Percentiles rank a stretch among this genome's conserved stretches.
These are phyloP conservation scores for Amauroascus niger DNA, from an alignment of 2,329 filamentous ascomycete species.

Conservation along the genomic window DNA sequence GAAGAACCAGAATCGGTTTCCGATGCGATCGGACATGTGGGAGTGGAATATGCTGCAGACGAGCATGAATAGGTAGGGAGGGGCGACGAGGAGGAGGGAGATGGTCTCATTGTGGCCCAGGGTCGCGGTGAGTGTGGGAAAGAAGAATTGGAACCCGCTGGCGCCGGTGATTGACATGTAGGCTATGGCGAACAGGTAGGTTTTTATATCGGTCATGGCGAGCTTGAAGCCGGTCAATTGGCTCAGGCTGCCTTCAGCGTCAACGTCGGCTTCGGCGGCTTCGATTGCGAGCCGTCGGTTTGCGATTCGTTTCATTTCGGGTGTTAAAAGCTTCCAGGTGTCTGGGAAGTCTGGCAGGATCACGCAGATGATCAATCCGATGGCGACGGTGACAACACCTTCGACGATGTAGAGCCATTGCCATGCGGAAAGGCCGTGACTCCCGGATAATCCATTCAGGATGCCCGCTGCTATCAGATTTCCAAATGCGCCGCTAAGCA, in stretches of 20 bases:
- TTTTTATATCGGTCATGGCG: constrained; percentile 44
- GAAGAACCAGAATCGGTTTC: constrained; percentile 45
- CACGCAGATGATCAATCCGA: constrained; percentile 28
- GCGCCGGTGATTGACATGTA: constrained; percentile 44
- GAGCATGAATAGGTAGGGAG: constrained; percentile 48
- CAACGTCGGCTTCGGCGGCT: constrained; percentile 42
- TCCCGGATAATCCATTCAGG: constrained; percentile 31
- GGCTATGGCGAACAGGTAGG: constrained; percentile 37
- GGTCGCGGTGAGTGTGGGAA: constrained; percentile 43
- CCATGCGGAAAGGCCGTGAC: constrained; percentile 31
- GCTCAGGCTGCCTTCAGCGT: constrained; percentile 38
- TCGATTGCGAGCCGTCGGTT: constrained; percentile 44
- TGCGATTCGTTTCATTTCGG: constrained; percentile 41
- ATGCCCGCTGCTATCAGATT: constrained; percentile 47
- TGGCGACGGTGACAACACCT: constrained; percentile 28
- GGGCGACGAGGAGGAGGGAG: constrained; percentile 44
- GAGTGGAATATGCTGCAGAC: constrained; percentile 40
- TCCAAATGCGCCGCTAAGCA: constrained; percentile 45
- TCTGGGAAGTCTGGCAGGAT: constrained; percentile 37
- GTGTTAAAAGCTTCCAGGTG: constrained; percentile 37
- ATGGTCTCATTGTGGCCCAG: constrained; percentile 39
- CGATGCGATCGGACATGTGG: constrained; percentile 36
- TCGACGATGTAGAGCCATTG: constrained; percentile 36
- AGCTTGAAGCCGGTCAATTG: constrained; percentile 44
- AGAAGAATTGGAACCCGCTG: constrained; percentile 49